Evolutionary conservation across 75 land plant species (phyloP), one percentile per base, ranked within the genome.

Genomic region (Ceratopteris richardii): DNA sequence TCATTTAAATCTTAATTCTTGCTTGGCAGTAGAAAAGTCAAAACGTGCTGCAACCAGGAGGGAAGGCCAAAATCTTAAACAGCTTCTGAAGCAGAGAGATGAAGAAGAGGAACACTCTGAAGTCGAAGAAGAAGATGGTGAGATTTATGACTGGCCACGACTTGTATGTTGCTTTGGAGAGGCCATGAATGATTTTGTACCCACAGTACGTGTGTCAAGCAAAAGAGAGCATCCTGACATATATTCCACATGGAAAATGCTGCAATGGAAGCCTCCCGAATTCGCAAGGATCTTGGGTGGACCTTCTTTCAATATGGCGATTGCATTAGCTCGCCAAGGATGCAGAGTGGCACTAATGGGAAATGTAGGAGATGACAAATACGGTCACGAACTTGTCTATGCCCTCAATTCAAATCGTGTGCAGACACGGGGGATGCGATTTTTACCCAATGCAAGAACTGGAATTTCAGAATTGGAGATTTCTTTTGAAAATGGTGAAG

Each of bases 121-220:
- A 51, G 54, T 60, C 23, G 78, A 74, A 14, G 71, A 65, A 47
- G 67, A 44, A 29, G 72, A 71, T 9, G 85, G 79, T 55, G 75
- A 83, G 24, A 82, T 72, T 24, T 61, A 78, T 51, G 73, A 72
- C 36, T 93, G 98, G 98, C 98, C 94, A 43, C 88, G 88, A 26
- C 80, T 95, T 18, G 75, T 95, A 30, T 89, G 99, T 72, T 95
- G 99, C 77, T 95, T 90, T 70, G 99, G 99, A 53, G 86, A 96
- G 48, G 96, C 84, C 1, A 80, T 81, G 23, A 68, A 79, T 65
- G 76, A 74, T 56, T 95, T 95, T 65, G 48, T 90, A 54, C 97
- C 99, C 16, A 74, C 87, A 42, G 96, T 83, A 23, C 76, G 81
- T 44, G 85, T 80, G 19, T 72, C 79, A 47, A 83, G 78, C 37